phyloP scores from a whole-genome alignment of 2,329 filamentous ascomycete species.

The Colletotrichum agaves region DNA sequence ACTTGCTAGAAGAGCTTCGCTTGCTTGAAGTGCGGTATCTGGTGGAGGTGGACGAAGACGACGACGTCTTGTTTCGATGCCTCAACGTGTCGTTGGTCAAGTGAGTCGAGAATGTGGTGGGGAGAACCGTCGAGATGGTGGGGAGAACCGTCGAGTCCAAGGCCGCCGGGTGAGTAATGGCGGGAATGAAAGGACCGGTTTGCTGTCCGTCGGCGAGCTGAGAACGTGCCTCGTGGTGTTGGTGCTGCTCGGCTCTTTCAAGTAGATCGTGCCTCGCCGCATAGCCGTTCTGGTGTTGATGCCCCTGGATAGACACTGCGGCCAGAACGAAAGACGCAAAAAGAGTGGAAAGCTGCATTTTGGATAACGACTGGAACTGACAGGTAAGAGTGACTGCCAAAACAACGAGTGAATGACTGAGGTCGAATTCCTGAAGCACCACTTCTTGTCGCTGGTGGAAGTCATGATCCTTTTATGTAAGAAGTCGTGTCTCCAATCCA shows the following conservation, averaged over 20 bases:
- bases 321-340: neutral
- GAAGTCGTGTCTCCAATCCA: neutral
- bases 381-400: neutral
- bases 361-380: neutral
- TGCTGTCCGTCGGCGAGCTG: neutral
- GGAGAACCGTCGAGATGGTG: conserved; percentile 1
- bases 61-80: neutral
- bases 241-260: neutral
- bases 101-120: conserved; percentile 8
- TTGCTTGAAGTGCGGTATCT: conserved; percentile 5
- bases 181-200: neutral
- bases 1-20: neutral
- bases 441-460: rapidly evolving
- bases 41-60: neutral
- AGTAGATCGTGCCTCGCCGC: conserved; percentile 17
- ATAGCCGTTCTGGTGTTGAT: neutral
- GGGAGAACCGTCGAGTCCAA: conserved; percentile 9
- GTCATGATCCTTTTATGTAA: conserved; percentile 6
- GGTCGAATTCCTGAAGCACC: neutral
- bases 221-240: neutral
- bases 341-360: neutral
- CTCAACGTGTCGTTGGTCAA: neutral
- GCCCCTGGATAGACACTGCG: neutral
- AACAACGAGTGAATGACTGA: neutral
- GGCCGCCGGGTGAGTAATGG: neutral